Conservation (phyloP, 2,329 filamentous ascomycete genomes). For the Mariannaea elegans region DNA sequence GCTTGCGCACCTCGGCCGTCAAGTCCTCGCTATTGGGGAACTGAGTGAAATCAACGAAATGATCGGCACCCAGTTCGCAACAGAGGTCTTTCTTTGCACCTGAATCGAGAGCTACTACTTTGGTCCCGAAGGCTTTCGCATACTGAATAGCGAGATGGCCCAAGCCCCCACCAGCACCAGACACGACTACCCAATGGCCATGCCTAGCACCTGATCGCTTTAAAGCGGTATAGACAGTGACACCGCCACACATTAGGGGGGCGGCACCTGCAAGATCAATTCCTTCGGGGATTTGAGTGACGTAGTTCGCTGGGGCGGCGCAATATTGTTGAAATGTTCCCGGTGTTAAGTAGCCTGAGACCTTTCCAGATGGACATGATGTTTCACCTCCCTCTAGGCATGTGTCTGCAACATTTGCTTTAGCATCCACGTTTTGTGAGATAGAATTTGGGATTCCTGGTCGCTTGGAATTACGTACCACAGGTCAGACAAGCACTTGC, state of each 20-base stretch:
- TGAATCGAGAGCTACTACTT: conserved; percentile 40
- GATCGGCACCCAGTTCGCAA: conserved; percentile 32
- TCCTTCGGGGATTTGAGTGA: conserved; percentile 8
- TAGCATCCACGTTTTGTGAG: too few species aligned
- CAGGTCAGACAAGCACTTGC: conserved; percentile 18
- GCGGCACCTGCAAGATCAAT: conserved; percentile 12
- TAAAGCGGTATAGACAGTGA: conserved; percentile 18
- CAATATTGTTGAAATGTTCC: conserved; percentile 25
- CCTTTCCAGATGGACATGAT: conserved; percentile 11
- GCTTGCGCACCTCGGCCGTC: conserved; percentile 19
- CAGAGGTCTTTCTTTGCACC: conserved; percentile 38
- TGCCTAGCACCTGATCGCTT: conserved; percentile 20
- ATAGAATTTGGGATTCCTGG: too few species aligned
- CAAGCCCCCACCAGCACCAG: conserved; percentile 44
- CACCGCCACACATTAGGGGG: conserved; percentile 22
- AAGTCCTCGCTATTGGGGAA: conserved; percentile 3
- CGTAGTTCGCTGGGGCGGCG: conserved; percentile 9
- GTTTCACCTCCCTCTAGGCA: conserved; percentile 23
- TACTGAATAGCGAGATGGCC: conserved; percentile 43
- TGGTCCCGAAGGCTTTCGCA: conserved; percentile 41
- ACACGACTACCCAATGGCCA: conserved; percentile 41
- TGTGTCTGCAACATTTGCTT: background rate
- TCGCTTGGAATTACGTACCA: background rate
- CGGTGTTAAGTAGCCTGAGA: conserved; percentile 19
- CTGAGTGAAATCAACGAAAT: conserved; percentile 16